A percentile compares a stretch with the other conserved stretches of the same genome.
phyloP scores from a whole-genome alignment of 306 rosid species.

The Fragaria vesca region DNA sequence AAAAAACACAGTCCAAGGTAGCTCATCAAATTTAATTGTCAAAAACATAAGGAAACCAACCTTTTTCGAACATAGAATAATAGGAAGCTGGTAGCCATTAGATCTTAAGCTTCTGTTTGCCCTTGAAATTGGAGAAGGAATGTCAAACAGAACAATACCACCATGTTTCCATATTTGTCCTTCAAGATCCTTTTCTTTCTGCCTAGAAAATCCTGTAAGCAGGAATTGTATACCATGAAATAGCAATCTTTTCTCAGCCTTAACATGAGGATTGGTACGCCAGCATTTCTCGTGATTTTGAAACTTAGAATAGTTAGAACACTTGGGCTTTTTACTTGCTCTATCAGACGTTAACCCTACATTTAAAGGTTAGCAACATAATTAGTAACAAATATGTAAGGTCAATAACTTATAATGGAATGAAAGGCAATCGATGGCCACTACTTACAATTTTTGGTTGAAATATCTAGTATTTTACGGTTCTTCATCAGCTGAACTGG shows the following conservation, averaged over 20 bases:
- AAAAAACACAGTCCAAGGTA: not conserved
- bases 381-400: not conserved
- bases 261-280: constrained; percentile 31
- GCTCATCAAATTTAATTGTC: not conserved
- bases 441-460: constrained; percentile 37
- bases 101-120: constrained; percentile 41
- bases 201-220: constrained; percentile 73
- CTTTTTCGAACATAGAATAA: constrained; percentile 68
- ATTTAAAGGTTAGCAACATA: constrained; percentile 25
- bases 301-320: constrained; percentile 36
- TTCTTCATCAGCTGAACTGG: constrained; percentile 39
- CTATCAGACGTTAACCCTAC: constrained; percentile 46
- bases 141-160: constrained; percentile 62
- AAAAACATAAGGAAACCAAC: constrained; percentile 35
- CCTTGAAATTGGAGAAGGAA: constrained; percentile 62
- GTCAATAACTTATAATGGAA: not conserved
- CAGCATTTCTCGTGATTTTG: constrained; percentile 31
- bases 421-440: not conserved
- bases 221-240: constrained; percentile 75
- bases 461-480: constrained; percentile 36
- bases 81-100: constrained; percentile 47
- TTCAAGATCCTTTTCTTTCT: constrained; percentile 57
- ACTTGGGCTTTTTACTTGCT: constrained; percentile 36
- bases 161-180: constrained; percentile 64
- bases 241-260: constrained; percentile 39